Evolutionary conservation across 495 filamentous ascomycete species (phyloP).

Genomic region (Diplogelasinospora grovesii): DNA sequence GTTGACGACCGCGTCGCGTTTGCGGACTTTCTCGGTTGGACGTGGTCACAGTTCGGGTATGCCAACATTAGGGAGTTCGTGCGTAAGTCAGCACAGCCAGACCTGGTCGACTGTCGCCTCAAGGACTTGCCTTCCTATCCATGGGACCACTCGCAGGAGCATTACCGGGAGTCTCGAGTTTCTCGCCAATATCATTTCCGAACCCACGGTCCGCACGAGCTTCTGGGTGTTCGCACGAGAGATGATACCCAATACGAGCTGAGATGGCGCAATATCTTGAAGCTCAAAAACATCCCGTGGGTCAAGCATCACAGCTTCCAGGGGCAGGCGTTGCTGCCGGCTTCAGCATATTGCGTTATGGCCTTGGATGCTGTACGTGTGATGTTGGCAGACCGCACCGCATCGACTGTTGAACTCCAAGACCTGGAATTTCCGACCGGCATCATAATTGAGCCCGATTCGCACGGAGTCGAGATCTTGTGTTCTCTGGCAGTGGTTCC

Average conservation of each 20-base stretch:
- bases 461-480: constrained; percentile 37
- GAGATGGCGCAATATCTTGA: constrained; percentile 43
- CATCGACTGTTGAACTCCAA: constrained; percentile 33
- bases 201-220: constrained; percentile 32
- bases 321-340: constrained; percentile 36
- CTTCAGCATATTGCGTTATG: constrained; percentile 40
- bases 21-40: constrained; percentile 39
- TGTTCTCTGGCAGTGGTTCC: constrained; percentile 30
- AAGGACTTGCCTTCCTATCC: constrained; percentile 35
- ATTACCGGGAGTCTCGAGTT: constrained; percentile 43
- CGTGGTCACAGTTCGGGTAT: constrained; percentile 40
- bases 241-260: constrained; percentile 36
- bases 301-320: constrained; percentile 37
- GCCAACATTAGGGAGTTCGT: constrained; percentile 28
- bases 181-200: constrained; percentile 40
- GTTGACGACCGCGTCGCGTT: constrained; percentile 34
- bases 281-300: constrained; percentile 38
- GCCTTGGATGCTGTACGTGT: constrained; percentile 34
- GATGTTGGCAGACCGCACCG: constrained; percentile 19
- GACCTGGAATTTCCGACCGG: constrained; percentile 39
- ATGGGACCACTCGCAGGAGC: constrained; percentile 42
- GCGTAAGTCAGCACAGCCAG: constrained; percentile 24
- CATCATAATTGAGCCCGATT: constrained; percentile 43
- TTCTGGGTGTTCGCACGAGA: constrained; percentile 40
- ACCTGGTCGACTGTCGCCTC: constrained; percentile 19